Percentiles rank a stretch among this genome's conserved stretches.
phyloP scores from a whole-genome alignment of 192 early-diverging fungal genomes.

The Coemansia sp. region DNA sequence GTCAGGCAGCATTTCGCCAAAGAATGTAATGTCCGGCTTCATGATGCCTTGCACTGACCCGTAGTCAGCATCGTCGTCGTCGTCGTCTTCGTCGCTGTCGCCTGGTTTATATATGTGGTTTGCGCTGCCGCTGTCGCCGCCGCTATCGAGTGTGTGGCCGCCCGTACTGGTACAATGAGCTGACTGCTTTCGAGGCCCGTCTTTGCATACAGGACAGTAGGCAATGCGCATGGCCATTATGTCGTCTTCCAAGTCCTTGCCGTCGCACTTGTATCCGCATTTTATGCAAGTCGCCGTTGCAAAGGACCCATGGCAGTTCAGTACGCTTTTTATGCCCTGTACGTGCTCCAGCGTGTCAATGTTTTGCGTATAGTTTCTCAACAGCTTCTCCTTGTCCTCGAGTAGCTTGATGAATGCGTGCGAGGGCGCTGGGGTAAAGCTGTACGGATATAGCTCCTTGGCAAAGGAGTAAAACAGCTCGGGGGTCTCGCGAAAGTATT shows the following conservation, averaged over 20 bases:
- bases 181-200: not conserved
- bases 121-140: not conserved
- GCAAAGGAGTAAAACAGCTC: conserved; percentile 75
- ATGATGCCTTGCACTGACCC: conserved; percentile 59
- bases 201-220: conserved; percentile 69
- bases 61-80: conserved; percentile 59
- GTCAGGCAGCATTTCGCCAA: conserved; percentile 87
- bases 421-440: conserved; percentile 75
- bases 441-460: conserved; percentile 75
- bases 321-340: conserved; percentile 63
- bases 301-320: conserved; percentile 98
- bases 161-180: not conserved
- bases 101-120: conserved; percentile 9
- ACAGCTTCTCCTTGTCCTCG: conserved; percentile 68
- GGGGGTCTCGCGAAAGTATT: conserved; percentile 82
- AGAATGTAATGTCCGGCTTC: conserved; percentile 98
- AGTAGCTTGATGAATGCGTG: conserved; percentile 83
- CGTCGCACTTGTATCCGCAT: conserved; percentile 73
- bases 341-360: conserved; percentile 91
- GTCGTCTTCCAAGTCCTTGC: conserved; percentile 73
- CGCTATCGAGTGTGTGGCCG: not conserved
- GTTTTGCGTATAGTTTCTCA: conserved; percentile 96
- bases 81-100: conserved; percentile 48
- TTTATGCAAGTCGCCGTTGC: conserved; percentile 86
- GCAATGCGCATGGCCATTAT: conserved; percentile 76